A percentile compares a stretch with the other conserved stretches of the same genome.
These are phyloP conservation scores for Plantago coronopus DNA, from an alignment of 305 asterid species.

Conservation along the genomic window DNA sequence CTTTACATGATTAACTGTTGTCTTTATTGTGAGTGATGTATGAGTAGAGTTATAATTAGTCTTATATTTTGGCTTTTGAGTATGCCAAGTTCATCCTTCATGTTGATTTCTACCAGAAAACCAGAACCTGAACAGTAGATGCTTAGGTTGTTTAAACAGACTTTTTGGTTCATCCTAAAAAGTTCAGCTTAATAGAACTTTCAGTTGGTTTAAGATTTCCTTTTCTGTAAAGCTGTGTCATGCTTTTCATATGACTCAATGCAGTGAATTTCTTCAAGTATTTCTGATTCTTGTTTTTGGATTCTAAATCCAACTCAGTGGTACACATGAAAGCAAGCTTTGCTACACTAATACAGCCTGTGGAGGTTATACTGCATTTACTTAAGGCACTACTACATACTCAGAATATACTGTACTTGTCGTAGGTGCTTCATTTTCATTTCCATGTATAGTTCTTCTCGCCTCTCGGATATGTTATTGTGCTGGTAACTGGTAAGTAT, in stretches of 20 bases:
- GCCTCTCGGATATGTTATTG: too few relatives aligned
- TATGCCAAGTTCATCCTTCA: constrained; percentile 13
- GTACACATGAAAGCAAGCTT: too few relatives aligned
- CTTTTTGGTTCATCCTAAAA: not conserved
- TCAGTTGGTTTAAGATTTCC: not conserved
- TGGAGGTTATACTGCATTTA: too few relatives aligned
- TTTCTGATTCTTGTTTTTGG: too few relatives aligned
- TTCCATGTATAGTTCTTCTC: not conserved
- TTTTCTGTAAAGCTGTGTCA: too few relatives aligned
- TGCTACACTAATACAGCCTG: too few relatives aligned
- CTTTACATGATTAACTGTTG: constrained; percentile 20
- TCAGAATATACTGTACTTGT: too few relatives aligned
- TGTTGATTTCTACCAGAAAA: too few relatives aligned
- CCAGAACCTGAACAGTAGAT: not conserved
- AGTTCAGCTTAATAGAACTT: not conserved
- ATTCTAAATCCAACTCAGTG: too few relatives aligned
- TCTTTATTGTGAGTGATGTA: constrained; percentile 4
- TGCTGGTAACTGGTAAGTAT: not conserved
- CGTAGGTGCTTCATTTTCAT: not conserved
- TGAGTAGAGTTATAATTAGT: constrained; percentile 5
- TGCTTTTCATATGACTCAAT: too few relatives aligned
- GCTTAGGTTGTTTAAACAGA: not conserved
- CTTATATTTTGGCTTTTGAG: constrained; percentile 22
- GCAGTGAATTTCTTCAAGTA: not conserved
- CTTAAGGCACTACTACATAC: too few relatives aligned